Conservation (phyloP, 2,329 filamentous ascomycete species). For the Fusarium nisikadoi region DNA sequence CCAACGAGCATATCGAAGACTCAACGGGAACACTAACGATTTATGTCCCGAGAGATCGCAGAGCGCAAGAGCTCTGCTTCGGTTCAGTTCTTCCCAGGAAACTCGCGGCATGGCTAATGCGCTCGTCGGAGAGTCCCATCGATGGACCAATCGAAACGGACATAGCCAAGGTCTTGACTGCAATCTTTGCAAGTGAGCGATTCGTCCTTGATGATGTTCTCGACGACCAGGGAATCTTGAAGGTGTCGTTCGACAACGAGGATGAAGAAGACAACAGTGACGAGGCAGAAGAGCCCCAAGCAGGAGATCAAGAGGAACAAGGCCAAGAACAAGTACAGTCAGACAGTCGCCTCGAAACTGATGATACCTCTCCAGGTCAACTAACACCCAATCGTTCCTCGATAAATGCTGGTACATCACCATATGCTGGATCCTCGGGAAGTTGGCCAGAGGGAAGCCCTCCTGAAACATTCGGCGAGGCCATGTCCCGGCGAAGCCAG, state of each 20-base stretch:
- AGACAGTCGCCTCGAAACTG: not conserved
- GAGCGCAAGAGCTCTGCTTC: not conserved
- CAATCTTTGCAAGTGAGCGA: not conserved
- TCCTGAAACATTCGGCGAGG: conserved; percentile 6
- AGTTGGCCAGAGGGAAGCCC: not conserved
- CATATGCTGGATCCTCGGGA: not conserved
- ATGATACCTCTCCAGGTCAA: not conserved
- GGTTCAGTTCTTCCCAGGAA: not conserved
- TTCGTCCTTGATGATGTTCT: not conserved
- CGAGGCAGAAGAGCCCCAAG: not conserved
- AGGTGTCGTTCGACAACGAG: not conserved
- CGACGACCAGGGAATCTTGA: not conserved
- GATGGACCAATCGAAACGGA: not conserved
- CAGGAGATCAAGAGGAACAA: not conserved
- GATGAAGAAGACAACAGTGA: not conserved
- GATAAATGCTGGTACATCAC: not conserved
- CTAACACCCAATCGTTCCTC: conserved; percentile 1
- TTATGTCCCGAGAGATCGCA: not conserved
- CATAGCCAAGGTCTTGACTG: not conserved
- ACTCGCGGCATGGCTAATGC: not conserved
- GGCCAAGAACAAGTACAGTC: not conserved
- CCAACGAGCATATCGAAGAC: not conserved
- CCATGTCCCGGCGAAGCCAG: conserved; percentile 6
- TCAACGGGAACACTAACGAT: not conserved
- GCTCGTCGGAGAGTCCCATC: fast-evolving